Conservation (phyloP, 2,329 filamentous ascomycete genomes). For the Cladosporium sp. region DNA sequence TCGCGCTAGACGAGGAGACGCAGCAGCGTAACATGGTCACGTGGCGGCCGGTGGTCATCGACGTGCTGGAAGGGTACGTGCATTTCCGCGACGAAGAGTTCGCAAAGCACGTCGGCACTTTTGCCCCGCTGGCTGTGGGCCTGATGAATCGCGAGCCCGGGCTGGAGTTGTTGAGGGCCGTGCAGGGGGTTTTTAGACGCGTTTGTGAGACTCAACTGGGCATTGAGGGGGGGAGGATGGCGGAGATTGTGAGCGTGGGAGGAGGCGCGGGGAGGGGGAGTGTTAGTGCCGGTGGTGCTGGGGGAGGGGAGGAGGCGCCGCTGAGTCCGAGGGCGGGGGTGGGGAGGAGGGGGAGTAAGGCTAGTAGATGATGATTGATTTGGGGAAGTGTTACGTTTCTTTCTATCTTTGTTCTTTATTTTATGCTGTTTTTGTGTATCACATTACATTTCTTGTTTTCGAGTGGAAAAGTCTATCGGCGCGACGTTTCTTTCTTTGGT, state of each 20-base stretch:
- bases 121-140: slow-evolving; percentile 83
- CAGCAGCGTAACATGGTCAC: slow-evolving; percentile 96
- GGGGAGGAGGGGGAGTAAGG: slow-evolving; percentile 25
- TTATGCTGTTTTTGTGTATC: no score
- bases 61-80: slow-evolving; percentile 89
- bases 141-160: slow-evolving; percentile 78
- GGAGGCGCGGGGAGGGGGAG: no score
- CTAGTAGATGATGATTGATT: slow-evolving; percentile 3
- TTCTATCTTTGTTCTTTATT: not conserved
- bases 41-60: slow-evolving; percentile 95
- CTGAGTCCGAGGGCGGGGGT: slow-evolving; percentile 22
- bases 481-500: no score
- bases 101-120: slow-evolving; percentile 69
- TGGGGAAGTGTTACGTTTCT: not conserved
- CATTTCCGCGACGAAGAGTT: slow-evolving; percentile 80
- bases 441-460: no score
- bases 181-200: slow-evolving; percentile 72
- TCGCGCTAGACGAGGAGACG: slow-evolving; percentile 85
- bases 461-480: no score
- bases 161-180: slow-evolving; percentile 69
- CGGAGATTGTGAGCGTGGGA: not conserved
- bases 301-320: slow-evolving; percentile 10
- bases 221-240: slow-evolving; percentile 32
- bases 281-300: slow-evolving; percentile 1
- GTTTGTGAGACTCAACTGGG: slow-evolving; percentile 72